A percentile compares a stretch with the other conserved stretches of the same genome.
These are phyloP conservation scores for Neurospora sp. DNA, from an alignment of 495 filamentous ascomycete species.

Conservation along the genomic window DNA sequence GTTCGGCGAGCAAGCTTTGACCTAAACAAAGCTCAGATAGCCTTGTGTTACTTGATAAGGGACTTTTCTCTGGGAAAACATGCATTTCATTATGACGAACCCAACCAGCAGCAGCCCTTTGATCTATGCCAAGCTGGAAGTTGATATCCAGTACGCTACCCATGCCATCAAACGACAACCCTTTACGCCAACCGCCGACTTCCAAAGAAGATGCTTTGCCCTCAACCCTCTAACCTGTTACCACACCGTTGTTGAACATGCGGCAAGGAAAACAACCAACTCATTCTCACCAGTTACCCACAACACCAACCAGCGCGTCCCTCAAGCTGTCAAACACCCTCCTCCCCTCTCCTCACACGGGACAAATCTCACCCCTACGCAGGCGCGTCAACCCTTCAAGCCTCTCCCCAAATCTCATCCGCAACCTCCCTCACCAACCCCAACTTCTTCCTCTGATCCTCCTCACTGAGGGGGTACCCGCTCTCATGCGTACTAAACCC, in stretches of 20 bases:
- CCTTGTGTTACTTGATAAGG: neutral
- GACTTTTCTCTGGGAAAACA: neutral
- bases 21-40: neutral
- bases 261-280: neutral
- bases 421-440: conserved; percentile 58
- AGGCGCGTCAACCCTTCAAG: conserved; percentile 11
- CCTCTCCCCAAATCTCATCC: conserved; percentile 60
- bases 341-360: no score
- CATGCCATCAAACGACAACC: neutral
- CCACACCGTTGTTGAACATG: neutral
- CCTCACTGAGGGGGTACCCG: conserved; percentile 53
- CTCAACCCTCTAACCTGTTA: no score
- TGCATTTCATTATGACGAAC: neutral
- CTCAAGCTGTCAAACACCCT: no score
- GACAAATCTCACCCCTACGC: no score
- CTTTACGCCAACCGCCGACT: neutral
- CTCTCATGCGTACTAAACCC: conserved; percentile 66
- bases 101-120: neutral
- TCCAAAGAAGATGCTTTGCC: neutral
- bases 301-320: no score
- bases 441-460: conserved; percentile 64
- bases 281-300: neutral
- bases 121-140: neutral
- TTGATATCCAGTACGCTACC: conserved; percentile 9
- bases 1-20: neutral